These are phyloP conservation scores for Cyamopsis tetragonoloba DNA, from an alignment of 306 rosid species.

Conservation along the genomic window DNA sequence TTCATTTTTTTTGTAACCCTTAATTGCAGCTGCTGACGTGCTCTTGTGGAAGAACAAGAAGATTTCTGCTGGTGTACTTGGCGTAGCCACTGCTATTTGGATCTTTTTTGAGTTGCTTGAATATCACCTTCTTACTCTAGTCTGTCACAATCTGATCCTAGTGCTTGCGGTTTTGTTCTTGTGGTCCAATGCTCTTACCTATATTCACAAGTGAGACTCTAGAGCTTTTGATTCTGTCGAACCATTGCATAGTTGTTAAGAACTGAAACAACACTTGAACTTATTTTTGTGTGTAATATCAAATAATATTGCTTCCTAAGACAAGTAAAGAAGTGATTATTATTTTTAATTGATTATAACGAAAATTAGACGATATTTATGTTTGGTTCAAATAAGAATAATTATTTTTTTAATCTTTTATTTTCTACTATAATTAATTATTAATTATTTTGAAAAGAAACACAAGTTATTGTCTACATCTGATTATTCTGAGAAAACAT, in stretches of 20 bases:
- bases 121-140: constrained; percentile 77
- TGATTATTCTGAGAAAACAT: too few relatives aligned
- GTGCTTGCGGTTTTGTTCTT: constrained; percentile 69
- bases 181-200: constrained; percentile 86
- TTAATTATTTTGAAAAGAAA: too few relatives aligned
- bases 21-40: constrained; percentile 81
- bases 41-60: constrained; percentile 90
- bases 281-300: not conserved
- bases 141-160: constrained; percentile 55
- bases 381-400: too few relatives aligned
- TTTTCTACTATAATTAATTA: too few relatives aligned
- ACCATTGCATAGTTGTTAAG: not conserved
- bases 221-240: not conserved
- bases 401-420: too few relatives aligned
- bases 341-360: too few relatives aligned
- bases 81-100: constrained; percentile 66
- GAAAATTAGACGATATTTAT: too few relatives aligned
- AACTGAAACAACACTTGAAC: too few relatives aligned
- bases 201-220: constrained; percentile 70
- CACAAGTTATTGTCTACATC: too few relatives aligned
- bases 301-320: too few relatives aligned
- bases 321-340: too few relatives aligned
- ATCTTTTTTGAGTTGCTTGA: constrained; percentile 78
- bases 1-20: not conserved
- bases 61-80: constrained; percentile 70